A percentile compares a stretch with the other conserved stretches of the same genome.
Conservation (phyloP, 495 filamentous ascomycete genomes). For the Mycothermus thermophilus region DNA sequence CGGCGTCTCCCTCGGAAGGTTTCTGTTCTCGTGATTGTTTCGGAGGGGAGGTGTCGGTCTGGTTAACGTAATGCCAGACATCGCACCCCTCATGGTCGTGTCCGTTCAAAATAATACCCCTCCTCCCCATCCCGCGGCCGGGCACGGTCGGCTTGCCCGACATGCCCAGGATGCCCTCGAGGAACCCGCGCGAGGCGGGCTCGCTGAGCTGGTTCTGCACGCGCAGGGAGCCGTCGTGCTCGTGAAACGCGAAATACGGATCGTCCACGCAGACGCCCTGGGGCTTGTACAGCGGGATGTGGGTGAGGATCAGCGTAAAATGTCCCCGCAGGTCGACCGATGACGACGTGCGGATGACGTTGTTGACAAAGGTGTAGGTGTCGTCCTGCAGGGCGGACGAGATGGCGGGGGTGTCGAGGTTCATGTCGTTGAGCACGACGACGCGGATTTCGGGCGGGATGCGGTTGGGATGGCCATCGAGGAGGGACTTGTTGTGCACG, state of each 20-base stretch:
- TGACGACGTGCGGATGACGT: slow-evolving; percentile 48
- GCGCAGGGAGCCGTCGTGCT: slow-evolving; percentile 54
- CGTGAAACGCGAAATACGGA: slow-evolving; percentile 64
- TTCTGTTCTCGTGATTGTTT: too few relatives aligned
- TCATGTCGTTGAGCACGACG: slow-evolving; percentile 79
- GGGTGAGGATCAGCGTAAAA: slow-evolving; percentile 75
- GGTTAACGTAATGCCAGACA: slow-evolving; percentile 62
- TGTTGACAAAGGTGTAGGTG: slow-evolving; percentile 67
- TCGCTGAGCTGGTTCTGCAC: slow-evolving; percentile 86
- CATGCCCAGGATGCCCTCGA: slow-evolving; percentile 70
- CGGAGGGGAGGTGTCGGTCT: slow-evolving; percentile 20
- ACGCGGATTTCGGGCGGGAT: slow-evolving; percentile 54
- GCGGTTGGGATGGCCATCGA: slow-evolving; percentile 21
- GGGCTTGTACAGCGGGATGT: slow-evolving; percentile 78
- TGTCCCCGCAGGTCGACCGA: slow-evolving; percentile 52
- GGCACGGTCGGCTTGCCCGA: slow-evolving; percentile 42
- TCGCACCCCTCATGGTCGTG: slow-evolving; percentile 95
- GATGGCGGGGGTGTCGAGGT: slow-evolving; percentile 69
- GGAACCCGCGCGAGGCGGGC: slow-evolving; percentile 48
- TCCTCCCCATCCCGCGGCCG: slow-evolving; percentile 43
- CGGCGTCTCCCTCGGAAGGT: too few relatives aligned
- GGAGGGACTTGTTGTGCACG: slow-evolving; percentile 15
- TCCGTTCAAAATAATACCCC: slow-evolving; percentile 66
- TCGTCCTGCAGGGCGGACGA: slow-evolving; percentile 49
- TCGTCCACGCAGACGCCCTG: slow-evolving; percentile 72